Conservation (phyloP, 306 rosid genomes). For the Calophaca sinica region DNA sequence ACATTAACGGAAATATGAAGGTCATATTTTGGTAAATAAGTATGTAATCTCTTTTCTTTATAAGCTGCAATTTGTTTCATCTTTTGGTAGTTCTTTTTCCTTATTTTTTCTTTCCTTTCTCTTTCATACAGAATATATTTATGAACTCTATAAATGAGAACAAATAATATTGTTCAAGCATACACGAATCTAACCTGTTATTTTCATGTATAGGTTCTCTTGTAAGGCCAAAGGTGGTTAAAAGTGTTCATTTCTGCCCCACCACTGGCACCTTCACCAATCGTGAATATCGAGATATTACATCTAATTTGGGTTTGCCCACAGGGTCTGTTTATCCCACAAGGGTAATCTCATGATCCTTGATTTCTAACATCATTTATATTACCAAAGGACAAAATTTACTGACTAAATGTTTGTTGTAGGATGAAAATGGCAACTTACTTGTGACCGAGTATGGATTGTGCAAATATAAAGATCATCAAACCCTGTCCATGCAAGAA, state of each 20-base stretch:
- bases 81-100: background rate
- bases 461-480: constrained; percentile 97
- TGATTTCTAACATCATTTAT: constrained; percentile 38
- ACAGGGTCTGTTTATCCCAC: constrained; percentile 98
- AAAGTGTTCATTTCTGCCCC: constrained; percentile 97
- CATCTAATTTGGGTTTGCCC: constrained; percentile 94
- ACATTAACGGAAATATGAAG: constrained; percentile 1
- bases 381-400: constrained; percentile 3
- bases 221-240: constrained; percentile 97
- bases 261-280: constrained; percentile 69
- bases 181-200: constrained; percentile 36
- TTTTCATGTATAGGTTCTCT: constrained; percentile 77
- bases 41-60: constrained; percentile 7
- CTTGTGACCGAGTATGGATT: constrained; percentile 94
- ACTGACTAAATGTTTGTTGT: constrained; percentile 22
- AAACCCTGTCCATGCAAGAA: constrained; percentile 95
- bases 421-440: constrained; percentile 96
- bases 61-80: constrained; percentile 9
- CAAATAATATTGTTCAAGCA: background rate
- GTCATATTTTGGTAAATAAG: background rate
- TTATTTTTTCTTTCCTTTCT: background rate
- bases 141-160: background rate
- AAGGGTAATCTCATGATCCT: constrained; percentile 73
- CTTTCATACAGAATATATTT: constrained; percentile 15
- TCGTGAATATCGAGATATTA: constrained; percentile 94